Conservation (phyloP, 768 basidiomycete species). For the Royoungia palumana region DNA sequence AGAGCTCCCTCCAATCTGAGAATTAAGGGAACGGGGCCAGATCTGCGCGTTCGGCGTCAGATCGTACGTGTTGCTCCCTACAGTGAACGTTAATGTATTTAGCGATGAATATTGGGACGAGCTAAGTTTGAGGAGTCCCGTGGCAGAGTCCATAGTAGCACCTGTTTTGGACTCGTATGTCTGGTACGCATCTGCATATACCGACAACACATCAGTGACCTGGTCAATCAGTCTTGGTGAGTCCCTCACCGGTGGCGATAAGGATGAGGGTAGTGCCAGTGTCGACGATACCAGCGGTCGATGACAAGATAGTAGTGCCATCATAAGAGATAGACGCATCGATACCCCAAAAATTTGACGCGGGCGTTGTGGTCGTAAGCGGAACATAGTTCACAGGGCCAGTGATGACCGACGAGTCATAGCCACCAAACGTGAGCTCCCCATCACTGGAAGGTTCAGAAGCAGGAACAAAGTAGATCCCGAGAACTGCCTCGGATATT, state of each 20-base stretch:
- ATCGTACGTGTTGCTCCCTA: constrained; percentile 7
- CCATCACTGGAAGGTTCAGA: constrained; percentile 16
- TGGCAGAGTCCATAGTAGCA: constrained; percentile 13
- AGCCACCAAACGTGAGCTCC: constrained; percentile 26
- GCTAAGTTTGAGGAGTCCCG: constrained; percentile 26
- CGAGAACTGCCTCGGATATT: constrained; percentile 26
- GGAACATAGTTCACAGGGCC: constrained; percentile 16
- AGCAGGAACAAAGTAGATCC: constrained; percentile 29
- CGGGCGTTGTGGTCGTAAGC: constrained; percentile 20
- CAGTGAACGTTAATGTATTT: constrained; percentile 14
- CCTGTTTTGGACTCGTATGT: constrained; percentile 8
- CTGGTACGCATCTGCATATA: constrained; percentile 13
- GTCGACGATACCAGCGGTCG: constrained; percentile 29
- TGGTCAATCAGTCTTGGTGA: not conserved
- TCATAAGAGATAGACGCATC: constrained; percentile 25
- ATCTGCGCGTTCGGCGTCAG: constrained; percentile 17
- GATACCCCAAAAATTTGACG: constrained; percentile 28
- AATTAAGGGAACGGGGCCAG: constrained; percentile 16
- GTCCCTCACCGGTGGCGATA: constrained; percentile 12
- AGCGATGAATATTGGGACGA: constrained; percentile 19
- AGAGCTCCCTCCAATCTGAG: constrained; percentile 18
- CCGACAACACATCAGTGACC: not conserved
- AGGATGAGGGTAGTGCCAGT: constrained; percentile 26
- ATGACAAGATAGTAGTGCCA: constrained; percentile 9
- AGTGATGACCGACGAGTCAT: constrained; percentile 13